Base-by-base conservation (phyloP, 2,329 filamentous ascomycete genomes). In the Shiraia sp. region DNA sequence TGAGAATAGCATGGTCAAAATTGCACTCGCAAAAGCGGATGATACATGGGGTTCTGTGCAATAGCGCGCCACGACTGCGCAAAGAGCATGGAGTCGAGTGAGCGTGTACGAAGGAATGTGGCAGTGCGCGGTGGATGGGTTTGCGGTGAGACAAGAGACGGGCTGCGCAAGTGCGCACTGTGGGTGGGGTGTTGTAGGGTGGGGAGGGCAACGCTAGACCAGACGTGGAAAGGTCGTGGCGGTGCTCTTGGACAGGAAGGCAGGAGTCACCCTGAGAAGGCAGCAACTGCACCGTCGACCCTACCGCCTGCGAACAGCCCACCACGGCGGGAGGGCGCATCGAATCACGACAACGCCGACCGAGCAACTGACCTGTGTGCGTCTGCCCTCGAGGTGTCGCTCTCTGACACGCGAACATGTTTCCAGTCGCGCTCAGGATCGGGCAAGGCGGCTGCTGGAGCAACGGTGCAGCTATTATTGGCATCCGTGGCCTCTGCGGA, bases 371-470 rank as follows among this genome's bases (percentile, higher is more conserved):
- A 42, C 44, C 41, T 53, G 26, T 37, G 42, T 38, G 44, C 47
- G n/a, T 22, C 19, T 34, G 42, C 42, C 39, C 30, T 33, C 15
- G 35, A 29, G 33, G 10, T 14, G 29, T 17, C 29, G 24, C 36
- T 41, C 24, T 32, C 37, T 30, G 35, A 30, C 19, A 22, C 19
- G 31, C 44, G 40, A 47, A 53, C 47, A 47, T 47, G 51, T 55
- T 50, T 42, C 46, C 49, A 36, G 23, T 49, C 49, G 49, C 49
- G 35, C 41, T 51, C 53, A 59, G 45, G 46, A 43, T 34, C 43
- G 35, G 32, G 19, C 40, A 29, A 31, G 53, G 59, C 59, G 59
- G 57, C 51, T 55, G 53, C 56, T 59, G 58, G 45, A 28, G 38
- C 59, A 50, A 44, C n/a, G n/a, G n/a, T n/a, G n/a, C n/a, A n/a